Evolutionary conservation across 2,329 filamentous ascomycete species (phyloP), one percentile per base, ranked within the genome.

Genomic region (Aulographum hederae): DNA sequence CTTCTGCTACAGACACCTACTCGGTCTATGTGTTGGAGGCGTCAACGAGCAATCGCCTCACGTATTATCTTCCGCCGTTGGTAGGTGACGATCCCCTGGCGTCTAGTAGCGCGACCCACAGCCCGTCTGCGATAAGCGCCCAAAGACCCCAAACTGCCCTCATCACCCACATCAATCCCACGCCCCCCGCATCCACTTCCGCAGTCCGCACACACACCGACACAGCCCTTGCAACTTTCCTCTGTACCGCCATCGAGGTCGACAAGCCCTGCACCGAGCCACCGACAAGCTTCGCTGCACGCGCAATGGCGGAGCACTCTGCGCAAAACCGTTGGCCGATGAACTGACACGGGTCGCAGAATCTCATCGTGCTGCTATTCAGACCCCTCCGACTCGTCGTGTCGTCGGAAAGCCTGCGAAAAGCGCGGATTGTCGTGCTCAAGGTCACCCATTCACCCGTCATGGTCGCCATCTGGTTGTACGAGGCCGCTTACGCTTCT

Each of bases 281-380:
- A n/a, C n/a, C n/a, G n/a, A n/a, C n/a, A n/a, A n/a, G n/a, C n/a
- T n/a, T n/a, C n/a, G n/a, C n/a, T n/a, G n/a, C n/a, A n/a, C n/a
- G n/a, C n/a, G n/a, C n/a, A n/a, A n/a, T n/a, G n/a, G n/a, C n/a
- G n/a, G n/a, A n/a, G n/a, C n/a, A n/a, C n/a, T n/a, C n/a, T n/a
- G n/a, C n/a, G n/a, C n/a, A n/a, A n/a, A n/a, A n/a, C n/a, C n/a
- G n/a, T n/a, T n/a, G n/a, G n/a, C n/a, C n/a, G n/a, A n/a, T n/a
- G n/a, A n/a, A n/a, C n/a, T n/a, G n/a, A n/a, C n/a, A n/a, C n/a
- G 21, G 8, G 21, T n/a, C 21, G 21, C 41, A 70, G 66, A 89
- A 86, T 49, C 65, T 89, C 25, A 58, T 86, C 28, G 74, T 79
- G 5, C 61, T 85, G 34, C 53, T 75, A 38, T 73, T 85, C 46